phyloP scores from a whole-genome alignment of 352 stramenopile genomes.

The Phytophthora europaea region DNA sequence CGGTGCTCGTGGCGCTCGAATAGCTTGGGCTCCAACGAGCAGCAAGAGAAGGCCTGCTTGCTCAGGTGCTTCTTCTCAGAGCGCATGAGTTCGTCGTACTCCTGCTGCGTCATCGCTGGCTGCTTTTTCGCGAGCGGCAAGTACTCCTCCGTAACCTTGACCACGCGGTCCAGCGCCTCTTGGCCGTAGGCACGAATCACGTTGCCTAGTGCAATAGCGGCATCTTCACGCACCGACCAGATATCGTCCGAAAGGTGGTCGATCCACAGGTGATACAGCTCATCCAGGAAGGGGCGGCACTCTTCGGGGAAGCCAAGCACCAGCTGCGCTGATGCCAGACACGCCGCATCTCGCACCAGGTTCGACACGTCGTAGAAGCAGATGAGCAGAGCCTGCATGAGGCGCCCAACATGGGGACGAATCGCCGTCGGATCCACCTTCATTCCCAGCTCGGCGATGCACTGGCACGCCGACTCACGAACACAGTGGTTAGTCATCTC shows the following conservation, averaged over 20 bases:
- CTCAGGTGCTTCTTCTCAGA: slow-evolving; percentile 93
- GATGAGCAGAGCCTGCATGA: slow-evolving; percentile 92
- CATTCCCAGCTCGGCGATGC: slow-evolving; percentile 94
- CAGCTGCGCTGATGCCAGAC: slow-evolving; percentile 89
- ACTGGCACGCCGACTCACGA: slow-evolving; percentile 95
- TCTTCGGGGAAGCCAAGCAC: slow-evolving; percentile 89
- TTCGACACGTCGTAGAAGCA: slow-evolving; percentile 98
- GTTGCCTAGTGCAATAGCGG: slow-evolving; percentile 95
- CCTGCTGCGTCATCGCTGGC: slow-evolving; percentile 92
- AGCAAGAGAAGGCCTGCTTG: slow-evolving; percentile 96
- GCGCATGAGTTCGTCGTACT: slow-evolving; percentile 94
- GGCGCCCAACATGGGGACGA: slow-evolving; percentile 66
- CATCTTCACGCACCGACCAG: slow-evolving; percentile 97
- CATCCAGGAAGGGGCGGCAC: slow-evolving; percentile 87
- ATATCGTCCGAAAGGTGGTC: slow-evolving; percentile 97
- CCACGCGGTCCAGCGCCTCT: slow-evolving; percentile 84
- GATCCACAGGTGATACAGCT: slow-evolving; percentile 92
- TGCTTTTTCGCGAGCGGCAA: slow-evolving; percentile 92
- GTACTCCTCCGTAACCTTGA: slow-evolving; percentile 70
- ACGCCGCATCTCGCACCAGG: slow-evolving; percentile 97
- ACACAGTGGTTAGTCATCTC: slow-evolving; percentile 97
- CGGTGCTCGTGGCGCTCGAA: slow-evolving; percentile 89
- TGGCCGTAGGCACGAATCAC: slow-evolving; percentile 93
- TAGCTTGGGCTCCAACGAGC: slow-evolving; percentile 95
- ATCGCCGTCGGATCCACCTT: slow-evolving; percentile 87